Evolutionary conservation across 1,139 yeast genomes (phyloP).

Genomic region (Hyphopichia pseudoburtonii): DNA sequence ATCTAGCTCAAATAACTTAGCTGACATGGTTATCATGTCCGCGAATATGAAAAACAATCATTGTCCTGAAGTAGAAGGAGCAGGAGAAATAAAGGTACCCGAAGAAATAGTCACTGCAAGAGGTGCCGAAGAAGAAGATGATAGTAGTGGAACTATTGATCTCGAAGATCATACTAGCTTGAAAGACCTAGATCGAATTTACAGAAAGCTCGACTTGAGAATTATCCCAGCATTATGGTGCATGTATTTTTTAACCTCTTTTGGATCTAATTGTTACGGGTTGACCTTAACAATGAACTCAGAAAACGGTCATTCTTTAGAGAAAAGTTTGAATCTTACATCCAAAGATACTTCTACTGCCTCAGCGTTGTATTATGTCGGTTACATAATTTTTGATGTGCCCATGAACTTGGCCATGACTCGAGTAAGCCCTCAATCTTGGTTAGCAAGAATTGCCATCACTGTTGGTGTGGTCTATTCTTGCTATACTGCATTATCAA

Average conservation of each 20-base stretch:
- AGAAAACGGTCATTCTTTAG: constrained; percentile 60
- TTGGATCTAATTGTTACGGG: constrained; percentile 78
- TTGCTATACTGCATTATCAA: constrained; percentile 62
- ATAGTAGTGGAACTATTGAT: no score
- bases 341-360: constrained; percentile 69
- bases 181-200: constrained; percentile 54
- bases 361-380: constrained; percentile 79
- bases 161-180: not conserved
- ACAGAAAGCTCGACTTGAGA: constrained; percentile 64
- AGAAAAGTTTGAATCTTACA: constrained; percentile 50
- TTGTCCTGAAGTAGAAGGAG: no score
- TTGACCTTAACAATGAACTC: constrained; percentile 79
- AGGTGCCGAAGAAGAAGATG: no score
- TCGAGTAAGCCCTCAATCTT: constrained; percentile 76
- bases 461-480: constrained; percentile 76
- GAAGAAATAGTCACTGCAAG: no score
- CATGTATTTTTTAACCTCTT: constrained; percentile 75
- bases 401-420: constrained; percentile 90
- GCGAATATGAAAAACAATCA: no score
- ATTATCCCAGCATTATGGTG: constrained; percentile 85
- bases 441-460: constrained; percentile 78
- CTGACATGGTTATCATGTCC: no score
- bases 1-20: no score
- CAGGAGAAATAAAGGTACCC: no score
- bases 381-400: constrained; percentile 78